Percentiles rank a stretch among this genome's conserved stretches.
Conservation (phyloP, 768 basidiomycete species). For the Leccinum broughii region DNA sequence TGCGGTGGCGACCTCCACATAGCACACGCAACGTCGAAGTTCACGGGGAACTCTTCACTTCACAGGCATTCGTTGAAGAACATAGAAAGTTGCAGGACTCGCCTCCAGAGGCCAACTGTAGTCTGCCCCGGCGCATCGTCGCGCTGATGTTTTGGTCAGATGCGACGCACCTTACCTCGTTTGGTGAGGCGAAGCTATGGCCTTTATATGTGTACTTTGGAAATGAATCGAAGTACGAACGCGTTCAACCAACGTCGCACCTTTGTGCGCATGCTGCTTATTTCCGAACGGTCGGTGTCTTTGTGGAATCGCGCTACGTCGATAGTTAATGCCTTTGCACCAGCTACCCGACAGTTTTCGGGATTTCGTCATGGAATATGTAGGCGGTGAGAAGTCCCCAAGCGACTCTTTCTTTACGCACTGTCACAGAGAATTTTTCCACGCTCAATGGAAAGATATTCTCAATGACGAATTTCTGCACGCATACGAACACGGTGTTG, state of each 20-base stretch:
- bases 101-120: slow-evolving; percentile 17
- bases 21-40: not conserved
- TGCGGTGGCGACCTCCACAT: slow-evolving; percentile 13
- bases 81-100: slow-evolving; percentile 19
- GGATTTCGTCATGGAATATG: not conserved
- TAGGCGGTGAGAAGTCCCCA: not conserved
- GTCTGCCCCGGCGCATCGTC: not conserved
- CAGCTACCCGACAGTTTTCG: not conserved
- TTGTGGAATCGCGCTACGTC: not conserved
- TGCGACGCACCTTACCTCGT: not conserved
- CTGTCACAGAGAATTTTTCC: not conserved
- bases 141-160: not conserved
- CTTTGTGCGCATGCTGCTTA: slow-evolving; percentile 16
- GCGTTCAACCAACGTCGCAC: slow-evolving; percentile 13
- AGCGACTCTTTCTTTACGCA: not conserved
- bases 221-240: slow-evolving; percentile 27
- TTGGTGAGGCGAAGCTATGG: slow-evolving; percentile 9
- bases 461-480: not conserved
- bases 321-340: not conserved
- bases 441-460: not conserved
- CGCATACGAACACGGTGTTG: not conserved
- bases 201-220: slow-evolving; percentile 27
- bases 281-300: slow-evolving; percentile 7
- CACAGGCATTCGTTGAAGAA: slow-evolving; percentile 10
- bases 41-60: slow-evolving; percentile 19